phyloP scores from a whole-genome alignment of 2,329 filamentous ascomycete species.

The Sporothrix dimorphospora region DNA sequence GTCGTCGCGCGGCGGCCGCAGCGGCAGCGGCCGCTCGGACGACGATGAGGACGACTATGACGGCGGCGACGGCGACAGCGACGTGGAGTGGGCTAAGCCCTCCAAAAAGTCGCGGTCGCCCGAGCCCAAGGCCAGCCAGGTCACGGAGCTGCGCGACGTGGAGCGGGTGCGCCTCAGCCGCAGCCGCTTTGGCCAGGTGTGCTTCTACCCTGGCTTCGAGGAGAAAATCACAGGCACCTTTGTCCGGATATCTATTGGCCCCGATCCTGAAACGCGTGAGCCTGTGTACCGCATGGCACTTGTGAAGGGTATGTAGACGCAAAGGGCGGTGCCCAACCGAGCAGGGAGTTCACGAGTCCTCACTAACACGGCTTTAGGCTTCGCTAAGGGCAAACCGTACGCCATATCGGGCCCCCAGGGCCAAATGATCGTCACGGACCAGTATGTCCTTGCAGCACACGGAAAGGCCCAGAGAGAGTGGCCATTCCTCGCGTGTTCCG shows the following conservation, averaged over 20 bases:
- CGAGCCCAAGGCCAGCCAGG: slow-evolving; percentile 66
- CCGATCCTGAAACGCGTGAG: slow-evolving; percentile 70
- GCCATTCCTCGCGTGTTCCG: slow-evolving; percentile 89
- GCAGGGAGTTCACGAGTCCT: background rate
- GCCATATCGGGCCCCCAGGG: slow-evolving; percentile 75
- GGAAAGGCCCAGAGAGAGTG: slow-evolving; percentile 83
- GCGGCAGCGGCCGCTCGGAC: slow-evolving; percentile 34
- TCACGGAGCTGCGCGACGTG: slow-evolving; percentile 76
- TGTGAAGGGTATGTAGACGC: slow-evolving; percentile 69
- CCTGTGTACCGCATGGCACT: slow-evolving; percentile 85
- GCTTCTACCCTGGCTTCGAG: slow-evolving; percentile 91
- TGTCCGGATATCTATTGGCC: slow-evolving; percentile 80
- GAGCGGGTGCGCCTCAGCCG: slow-evolving; percentile 83
- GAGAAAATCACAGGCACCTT: slow-evolving; percentile 81
- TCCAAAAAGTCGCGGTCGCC: slow-evolving; percentile 56
- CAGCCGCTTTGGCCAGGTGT: slow-evolving; percentile 84
- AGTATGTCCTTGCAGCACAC: slow-evolving; percentile 80
- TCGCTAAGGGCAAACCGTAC: slow-evolving; percentile 79
- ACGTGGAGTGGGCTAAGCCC: slow-evolving; percentile 72
- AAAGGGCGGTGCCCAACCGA: background rate
- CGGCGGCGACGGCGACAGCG: slow-evolving; percentile 68
- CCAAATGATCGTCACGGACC: slow-evolving; percentile 78
- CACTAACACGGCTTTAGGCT: slow-evolving; percentile 54
- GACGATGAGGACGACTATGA: slow-evolving; percentile 58
- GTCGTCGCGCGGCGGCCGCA: slow-evolving; percentile 39